Percentiles rank a stretch among this genome's conserved stretches.
phyloP scores from a whole-genome alignment of 257 asterid species.

The Jacaranda copaia region DNA sequence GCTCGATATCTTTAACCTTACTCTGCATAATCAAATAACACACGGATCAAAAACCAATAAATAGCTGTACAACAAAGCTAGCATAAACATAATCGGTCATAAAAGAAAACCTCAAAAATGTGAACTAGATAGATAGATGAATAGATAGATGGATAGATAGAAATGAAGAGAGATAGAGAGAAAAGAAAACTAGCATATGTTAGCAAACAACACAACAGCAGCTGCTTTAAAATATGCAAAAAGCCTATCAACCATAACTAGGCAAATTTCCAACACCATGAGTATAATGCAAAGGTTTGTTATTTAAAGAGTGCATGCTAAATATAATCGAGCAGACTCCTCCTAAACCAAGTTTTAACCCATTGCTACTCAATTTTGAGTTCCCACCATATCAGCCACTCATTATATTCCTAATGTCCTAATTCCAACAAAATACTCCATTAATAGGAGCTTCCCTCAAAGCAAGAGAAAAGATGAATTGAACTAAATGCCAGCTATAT shows the following conservation, averaged over 20 bases:
- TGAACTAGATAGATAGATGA: not conserved
- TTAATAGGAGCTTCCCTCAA: slow-evolving; percentile 5
- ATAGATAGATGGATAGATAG: too few species aligned
- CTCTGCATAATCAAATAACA: slow-evolving; percentile 55
- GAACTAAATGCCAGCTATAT: not conserved
- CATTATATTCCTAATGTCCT: not conserved
- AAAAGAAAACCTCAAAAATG: slow-evolving; percentile 7
- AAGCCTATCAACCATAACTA: not conserved
- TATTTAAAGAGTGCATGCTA: not conserved
- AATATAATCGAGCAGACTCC: not conserved
- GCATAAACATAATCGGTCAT: slow-evolving; percentile 8
- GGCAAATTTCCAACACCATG: not conserved
- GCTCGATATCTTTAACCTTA: slow-evolving; percentile 88
- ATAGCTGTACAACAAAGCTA: slow-evolving; percentile 16
- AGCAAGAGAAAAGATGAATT: slow-evolving; percentile 2
- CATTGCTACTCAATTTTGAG: not conserved
- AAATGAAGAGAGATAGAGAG: not conserved
- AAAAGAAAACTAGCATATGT: not conserved
- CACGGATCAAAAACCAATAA: slow-evolving; percentile 12
- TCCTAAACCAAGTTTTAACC: slow-evolving; percentile 10
- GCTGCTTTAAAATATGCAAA: slow-evolving; percentile 11
- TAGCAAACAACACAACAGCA: not conserved
- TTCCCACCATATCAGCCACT: slow-evolving; percentile 4
- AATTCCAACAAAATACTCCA: slow-evolving; percentile 11
- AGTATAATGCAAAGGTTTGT: not conserved